Conservation (phyloP, 306 rosid genomes). For the Sicyos baderoa region DNA sequence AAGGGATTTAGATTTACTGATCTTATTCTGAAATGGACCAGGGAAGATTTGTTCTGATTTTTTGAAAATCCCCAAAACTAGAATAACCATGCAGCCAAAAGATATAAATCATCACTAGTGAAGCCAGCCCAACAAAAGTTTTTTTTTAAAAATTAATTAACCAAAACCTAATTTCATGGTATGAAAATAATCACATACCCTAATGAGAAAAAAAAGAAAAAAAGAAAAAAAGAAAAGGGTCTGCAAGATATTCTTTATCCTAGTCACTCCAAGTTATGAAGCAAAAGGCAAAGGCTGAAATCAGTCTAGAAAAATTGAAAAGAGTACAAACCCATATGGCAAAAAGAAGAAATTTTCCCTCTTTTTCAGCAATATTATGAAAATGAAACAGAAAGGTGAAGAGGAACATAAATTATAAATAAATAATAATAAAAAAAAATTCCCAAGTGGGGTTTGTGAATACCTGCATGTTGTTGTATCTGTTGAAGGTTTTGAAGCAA, state of each 20-base stretch:
- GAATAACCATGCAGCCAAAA: conserved; percentile 23
- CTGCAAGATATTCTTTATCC: conserved; percentile 16
- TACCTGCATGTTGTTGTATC: conserved; percentile 97
- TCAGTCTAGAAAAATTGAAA: conserved; percentile 24
- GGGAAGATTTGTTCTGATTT: conserved; percentile 17
- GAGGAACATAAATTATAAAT: background rate
- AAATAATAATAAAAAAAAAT: too few species aligned
- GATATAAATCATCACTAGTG: conserved; percentile 12
- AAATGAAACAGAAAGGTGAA: conserved; percentile 7
- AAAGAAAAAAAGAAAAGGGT: background rate
- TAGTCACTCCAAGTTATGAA: conserved; percentile 11
- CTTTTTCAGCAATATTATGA: conserved; percentile 23
- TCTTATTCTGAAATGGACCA: conserved; percentile 3
- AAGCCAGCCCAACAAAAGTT: background rate
- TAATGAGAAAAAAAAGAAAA: background rate
- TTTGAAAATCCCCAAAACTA: conserved; percentile 19
- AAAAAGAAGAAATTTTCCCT: conserved; percentile 21
- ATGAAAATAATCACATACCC: background rate
- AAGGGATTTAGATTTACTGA: background rate
- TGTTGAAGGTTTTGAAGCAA: conserved; percentile 90
- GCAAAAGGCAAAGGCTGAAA: conserved; percentile 33
- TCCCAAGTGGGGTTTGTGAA: conserved; percentile 2
- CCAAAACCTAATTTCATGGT: background rate
- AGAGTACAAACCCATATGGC: conserved; percentile 23
- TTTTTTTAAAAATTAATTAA: background rate